These are phyloP conservation scores for Trichomonas vaginalis DNA, from an alignment of 208 protist genomes.

Conservation along the genomic window DNA sequence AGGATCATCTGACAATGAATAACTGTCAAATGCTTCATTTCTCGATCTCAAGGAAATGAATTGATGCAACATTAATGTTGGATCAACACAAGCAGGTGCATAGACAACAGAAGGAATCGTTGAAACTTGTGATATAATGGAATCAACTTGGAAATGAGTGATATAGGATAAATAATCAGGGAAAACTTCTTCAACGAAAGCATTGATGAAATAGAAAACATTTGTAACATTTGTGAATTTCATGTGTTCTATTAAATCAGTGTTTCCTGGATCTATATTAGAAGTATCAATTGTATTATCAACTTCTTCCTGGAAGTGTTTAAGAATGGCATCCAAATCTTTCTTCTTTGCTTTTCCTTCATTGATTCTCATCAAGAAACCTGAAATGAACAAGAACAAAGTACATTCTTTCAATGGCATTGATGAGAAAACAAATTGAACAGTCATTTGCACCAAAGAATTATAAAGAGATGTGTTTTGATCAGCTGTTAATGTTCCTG, in stretches of 20 bases:
- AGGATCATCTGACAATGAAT: not conserved
- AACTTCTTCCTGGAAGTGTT: not conserved
- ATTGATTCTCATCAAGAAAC: not conserved
- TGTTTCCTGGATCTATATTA: not conserved
- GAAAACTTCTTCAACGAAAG: not conserved
- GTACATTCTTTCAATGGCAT: not conserved
- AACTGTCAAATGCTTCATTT: not conserved
- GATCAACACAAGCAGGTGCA: not conserved
- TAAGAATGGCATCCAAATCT: not conserved
- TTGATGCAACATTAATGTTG: not conserved
- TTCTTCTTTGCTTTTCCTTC: not conserved
- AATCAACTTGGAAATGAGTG: not conserved
- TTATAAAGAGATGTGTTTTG: not conserved
- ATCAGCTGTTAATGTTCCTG: not conserved
- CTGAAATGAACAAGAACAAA: not conserved
- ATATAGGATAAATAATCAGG: not conserved
- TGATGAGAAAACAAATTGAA: not conserved
- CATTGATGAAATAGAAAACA: not conserved
- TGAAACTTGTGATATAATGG: not conserved
- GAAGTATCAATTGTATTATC: not conserved
- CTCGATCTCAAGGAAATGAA: not conserved
- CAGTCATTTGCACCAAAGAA: not conserved
- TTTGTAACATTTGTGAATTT: slow-evolving; percentile 11
- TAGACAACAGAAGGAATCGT: not conserved
- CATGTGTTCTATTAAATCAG: not conserved